Base-by-base conservation (phyloP, 345 rosid species). In the Boechera retrofracta region DNA sequence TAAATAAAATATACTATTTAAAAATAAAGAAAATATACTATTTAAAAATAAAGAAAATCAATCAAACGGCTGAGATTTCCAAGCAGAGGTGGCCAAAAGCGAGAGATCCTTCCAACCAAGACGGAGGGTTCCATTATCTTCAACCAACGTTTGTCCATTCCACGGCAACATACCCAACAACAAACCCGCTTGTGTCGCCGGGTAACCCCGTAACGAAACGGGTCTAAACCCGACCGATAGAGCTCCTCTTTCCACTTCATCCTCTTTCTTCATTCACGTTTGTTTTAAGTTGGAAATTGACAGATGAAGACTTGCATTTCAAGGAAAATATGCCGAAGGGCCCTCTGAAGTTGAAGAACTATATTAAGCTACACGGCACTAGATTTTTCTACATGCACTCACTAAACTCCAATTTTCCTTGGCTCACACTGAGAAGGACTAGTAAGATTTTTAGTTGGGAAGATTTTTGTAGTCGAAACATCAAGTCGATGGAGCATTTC, bases 31-130 rank as follows among this genome's bases (percentile, higher is more conserved):
- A 16, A 16, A 9, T 31, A 5, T 32, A 38, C 13, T 8, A 2
- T n/a, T 31, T 2, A 4, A 29, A 3, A 26, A 52, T 7, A 65
- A 32, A 36, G 10, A 16, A 16, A 16, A 6, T 85, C 75, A 86
- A 82, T 85, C 87, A 24, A 87, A 87, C 70, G 94, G 93, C 72
- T 63, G 76, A 62, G 66, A 64, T 26, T 83, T 85, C 98, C 98
- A 94, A 0, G 98, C 98, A 0, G 97, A 90, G 44, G 98, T 97
- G 7, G 95, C 90, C 86, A 94, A 70, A 85, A 94, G 69, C 1
- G 97, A 90, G 79, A 94, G 83, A 76, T 94, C 97, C 85, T 94
- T 94, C 98, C 98, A 94, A 4, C 98, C 98, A 41, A 94, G 81
- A 29, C 91, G 93, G 77, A 94, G 77, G 79, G 87, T 83, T 54